Conservation (phyloP, 192 early-diverging fungal genomes). For the Coemansia sp. region DNA sequence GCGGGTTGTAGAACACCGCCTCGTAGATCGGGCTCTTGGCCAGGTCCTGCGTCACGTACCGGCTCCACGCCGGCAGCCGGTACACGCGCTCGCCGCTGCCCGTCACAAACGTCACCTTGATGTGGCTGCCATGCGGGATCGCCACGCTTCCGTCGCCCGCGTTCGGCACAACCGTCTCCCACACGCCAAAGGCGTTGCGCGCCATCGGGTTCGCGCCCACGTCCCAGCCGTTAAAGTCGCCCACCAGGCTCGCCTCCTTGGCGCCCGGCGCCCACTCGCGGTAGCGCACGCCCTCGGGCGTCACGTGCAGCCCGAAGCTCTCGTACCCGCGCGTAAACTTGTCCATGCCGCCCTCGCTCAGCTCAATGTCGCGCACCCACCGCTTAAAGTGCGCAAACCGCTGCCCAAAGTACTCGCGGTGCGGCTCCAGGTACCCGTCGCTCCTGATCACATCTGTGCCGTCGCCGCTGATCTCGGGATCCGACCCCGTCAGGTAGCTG, state of each 20-base stretch:
- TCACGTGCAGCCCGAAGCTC: conserved; percentile 75
- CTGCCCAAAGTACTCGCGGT: conserved; percentile 56
- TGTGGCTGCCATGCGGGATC: conserved; percentile 85
- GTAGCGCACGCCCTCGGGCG: conserved; percentile 69
- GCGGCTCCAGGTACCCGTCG: conserved; percentile 81
- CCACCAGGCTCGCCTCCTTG: conserved; percentile 72
- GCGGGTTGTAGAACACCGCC: conserved; percentile 92
- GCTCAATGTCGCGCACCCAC: conserved; percentile 71
- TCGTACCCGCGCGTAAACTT: conserved; percentile 82
- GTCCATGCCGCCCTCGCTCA: conserved; percentile 77
- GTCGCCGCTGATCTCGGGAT: conserved; percentile 50
- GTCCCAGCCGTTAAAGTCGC: conserved; percentile 97
- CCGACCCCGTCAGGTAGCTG: conserved; percentile 19
- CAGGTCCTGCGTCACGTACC: conserved; percentile 83
- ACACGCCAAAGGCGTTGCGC: conserved; percentile 80
- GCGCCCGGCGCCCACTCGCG: conserved; percentile 97
- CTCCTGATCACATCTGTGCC: conserved; percentile 65
- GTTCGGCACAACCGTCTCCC: conserved; percentile 69
- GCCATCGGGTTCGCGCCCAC: conserved; percentile 69
- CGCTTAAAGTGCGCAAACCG: conserved; percentile 61
- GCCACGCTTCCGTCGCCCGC: conserved; percentile 57
- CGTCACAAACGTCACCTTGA: conserved; percentile 82
- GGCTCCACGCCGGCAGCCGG: conserved; percentile 87
- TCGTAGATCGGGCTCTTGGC: conserved; percentile 81
- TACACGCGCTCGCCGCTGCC: conserved; percentile 77